Conservation (phyloP, 805 yeast species). For the Myxozyma neotropica region DNA sequence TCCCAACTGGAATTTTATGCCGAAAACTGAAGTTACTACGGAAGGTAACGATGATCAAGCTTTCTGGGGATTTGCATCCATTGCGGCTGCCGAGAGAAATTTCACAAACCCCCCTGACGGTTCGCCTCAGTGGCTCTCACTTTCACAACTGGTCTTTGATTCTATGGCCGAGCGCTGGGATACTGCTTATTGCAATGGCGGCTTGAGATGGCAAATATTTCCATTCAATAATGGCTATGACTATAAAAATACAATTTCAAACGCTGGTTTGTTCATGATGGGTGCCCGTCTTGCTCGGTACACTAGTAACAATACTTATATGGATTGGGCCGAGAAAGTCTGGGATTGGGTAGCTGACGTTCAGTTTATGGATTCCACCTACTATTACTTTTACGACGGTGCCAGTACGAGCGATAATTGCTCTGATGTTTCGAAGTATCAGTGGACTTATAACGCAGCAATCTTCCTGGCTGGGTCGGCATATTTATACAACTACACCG, state of each 20-base stretch:
- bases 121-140: conserved; percentile 74
- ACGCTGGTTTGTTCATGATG: conserved; percentile 76
- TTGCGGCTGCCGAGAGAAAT: conserved; percentile 89
- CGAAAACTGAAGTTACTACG: conserved; percentile 82
- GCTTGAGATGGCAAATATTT: conserved; percentile 95
- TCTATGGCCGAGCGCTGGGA: conserved; percentile 94
- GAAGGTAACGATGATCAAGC: conserved; percentile 99
- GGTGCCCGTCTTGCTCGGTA: conserved; percentile 85
- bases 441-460: conserved; percentile 90
- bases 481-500: conserved; percentile 72
- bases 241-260: conserved; percentile 85
- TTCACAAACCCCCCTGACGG: conserved; percentile 68
- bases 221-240: conserved; percentile 93
- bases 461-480: conserved; percentile 79
- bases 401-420: conserved; percentile 58
- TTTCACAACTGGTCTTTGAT: conserved; percentile 88
- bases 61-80: conserved; percentile 92
- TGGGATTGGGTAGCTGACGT: conserved; percentile 69
- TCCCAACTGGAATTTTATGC: conserved; percentile 74
- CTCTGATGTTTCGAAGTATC: conserved; percentile 55
- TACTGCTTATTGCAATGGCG: conserved; percentile 70
- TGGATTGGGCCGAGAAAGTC: conserved; percentile 68
- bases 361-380: conserved; percentile 46
- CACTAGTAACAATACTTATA: conserved; percentile 70
- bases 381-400: conserved; percentile 54